Base-by-base conservation (phyloP, 2,329 filamentous ascomycete species). In the Periconia sp. region DNA sequence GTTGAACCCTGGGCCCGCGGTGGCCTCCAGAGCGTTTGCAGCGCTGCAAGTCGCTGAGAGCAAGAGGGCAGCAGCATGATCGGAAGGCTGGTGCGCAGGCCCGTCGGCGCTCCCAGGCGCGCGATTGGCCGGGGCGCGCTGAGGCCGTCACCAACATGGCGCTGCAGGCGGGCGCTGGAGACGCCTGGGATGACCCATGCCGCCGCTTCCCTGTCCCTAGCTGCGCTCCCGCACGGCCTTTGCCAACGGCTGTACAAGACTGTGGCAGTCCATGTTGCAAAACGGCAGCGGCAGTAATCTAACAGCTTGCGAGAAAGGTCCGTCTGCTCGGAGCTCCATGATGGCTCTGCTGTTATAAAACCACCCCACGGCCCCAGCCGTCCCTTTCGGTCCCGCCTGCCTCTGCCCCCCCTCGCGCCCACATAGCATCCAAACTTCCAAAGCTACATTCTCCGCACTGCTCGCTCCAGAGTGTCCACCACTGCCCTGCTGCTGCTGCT, bases 201-300 rank as follows among this genome's bases (percentile, higher is more conserved):
- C 39, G 41, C 42, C 30, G 45, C 50, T 43, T 54, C 49, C 57
- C 58, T 59, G 56, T 61, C 50, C 53, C 49, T 46, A 56, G 38
- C 61, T 62, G 61, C 57, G 56, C 59, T 66, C 64, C 62, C 65
- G 63, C 60, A 65, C 64, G 61, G 63, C 62, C 36, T 32, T 10
- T 40, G 59, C 58, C 63, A 68, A 69, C 64, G 65, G 63, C 62
- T 67, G 61, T 66, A 61, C 61, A 64, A 56, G 59, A 62, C 56
- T 58, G 67, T 69, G 63, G 65, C 65, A 68, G 61, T 66, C 58
- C 52, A 56, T 61, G 61, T 69, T 68, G 67, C 66, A 69, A 71
- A 33, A 70, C 65, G 62, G 64, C 59, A 66, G 63, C 66, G 61
- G 64, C 54, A 62, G 64, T 53, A 69, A 69, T 70, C 64, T 70